These are phyloP conservation scores for Solanum infundibuliforme DNA, from an alignment of 257 asterid genomes.

Conservation along the genomic window DNA sequence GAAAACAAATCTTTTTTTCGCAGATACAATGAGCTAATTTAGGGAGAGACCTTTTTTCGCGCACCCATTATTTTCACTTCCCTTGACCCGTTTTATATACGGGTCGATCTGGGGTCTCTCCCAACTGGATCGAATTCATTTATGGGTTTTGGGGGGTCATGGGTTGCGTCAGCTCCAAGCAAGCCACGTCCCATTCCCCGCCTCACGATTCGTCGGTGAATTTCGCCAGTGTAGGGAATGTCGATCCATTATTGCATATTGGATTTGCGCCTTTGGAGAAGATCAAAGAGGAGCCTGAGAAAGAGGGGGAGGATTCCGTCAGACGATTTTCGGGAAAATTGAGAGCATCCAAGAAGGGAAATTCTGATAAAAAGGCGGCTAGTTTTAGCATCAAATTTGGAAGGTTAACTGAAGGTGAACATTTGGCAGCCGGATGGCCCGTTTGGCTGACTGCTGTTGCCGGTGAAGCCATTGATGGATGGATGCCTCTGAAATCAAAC, in stretches of 20 bases:
- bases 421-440: constrained; percentile 75
- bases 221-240: background rate
- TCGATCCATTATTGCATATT: constrained; percentile 15
- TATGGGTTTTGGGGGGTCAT: constrained; percentile 76
- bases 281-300: constrained; percentile 74
- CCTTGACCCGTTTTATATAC: constrained; percentile 21
- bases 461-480: constrained; percentile 68
- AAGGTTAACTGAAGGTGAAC: constrained; percentile 53
- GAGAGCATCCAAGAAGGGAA: constrained; percentile 21
- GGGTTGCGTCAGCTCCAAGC: constrained; percentile 94
- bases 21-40: constrained; percentile 16
- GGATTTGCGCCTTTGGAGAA: constrained; percentile 59
- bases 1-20: constrained; percentile 3
- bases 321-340: constrained; percentile 11
- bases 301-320: constrained; percentile 36
- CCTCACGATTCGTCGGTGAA: constrained; percentile 8
- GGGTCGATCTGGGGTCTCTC: constrained; percentile 25
- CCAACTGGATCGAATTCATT: constrained; percentile 11
- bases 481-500: constrained; percentile 61
- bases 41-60: constrained; percentile 18
- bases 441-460: constrained; percentile 78
- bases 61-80: constrained; percentile 8
- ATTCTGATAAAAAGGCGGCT: constrained; percentile 28
- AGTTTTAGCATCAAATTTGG: constrained; percentile 57
- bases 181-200: constrained; percentile 24